Base-by-base conservation (phyloP, 768 basidiomycete genomes). In the Cystobasidium ongulense region DNA sequence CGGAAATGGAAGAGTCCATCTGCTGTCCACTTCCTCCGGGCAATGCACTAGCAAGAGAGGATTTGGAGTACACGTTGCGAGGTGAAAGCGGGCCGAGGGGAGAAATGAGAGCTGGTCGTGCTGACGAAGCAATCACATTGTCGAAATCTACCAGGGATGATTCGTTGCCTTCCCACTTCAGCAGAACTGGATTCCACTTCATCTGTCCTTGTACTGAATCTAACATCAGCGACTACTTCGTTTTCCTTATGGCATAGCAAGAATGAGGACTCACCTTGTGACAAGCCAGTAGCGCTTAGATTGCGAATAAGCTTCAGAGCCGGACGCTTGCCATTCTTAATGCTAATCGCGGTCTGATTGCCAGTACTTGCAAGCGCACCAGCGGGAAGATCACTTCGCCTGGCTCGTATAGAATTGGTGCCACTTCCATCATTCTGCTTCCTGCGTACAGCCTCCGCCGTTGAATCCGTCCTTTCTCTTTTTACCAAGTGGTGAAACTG, bases 121-220 rank as follows among this genome's bases (percentile, higher is more conserved):
- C 89, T 1, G 92, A 91, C 15, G 89, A 88, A 59, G 88, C 87
- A 59, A 90, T 86, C 18, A 86, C 88, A 21, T 83, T 82, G 63
- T 98, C 95, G 80, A 98, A 99, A 70, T 92, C 93, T 73, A 90
- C 88, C 35, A 97, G 85, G 18, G 87, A 87, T 73, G 90, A 88
- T 76, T 99, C 95, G 81, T 99, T 98, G 65, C 95, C 95, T 84
- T 99, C 95, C 95, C 95, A 99, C 50, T 43, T 75, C 41, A 70
- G 59, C 33, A 39, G n/a, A 31, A 61, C 83, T 46, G 95, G 94
- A 81, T 99, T 98, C 91, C 92, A 99, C 78, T 87, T 90, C 95
- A 99, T 99, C 68, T 94, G 91, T 25, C 92, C 93, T 72, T 95
- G 86, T 57, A 92, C 95, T 95, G 78, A 5, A 21, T 7, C 17